phyloP scores from a whole-genome alignment of 1,284 basidiomycete species.

The Cryptococcus hybrid region DNA sequence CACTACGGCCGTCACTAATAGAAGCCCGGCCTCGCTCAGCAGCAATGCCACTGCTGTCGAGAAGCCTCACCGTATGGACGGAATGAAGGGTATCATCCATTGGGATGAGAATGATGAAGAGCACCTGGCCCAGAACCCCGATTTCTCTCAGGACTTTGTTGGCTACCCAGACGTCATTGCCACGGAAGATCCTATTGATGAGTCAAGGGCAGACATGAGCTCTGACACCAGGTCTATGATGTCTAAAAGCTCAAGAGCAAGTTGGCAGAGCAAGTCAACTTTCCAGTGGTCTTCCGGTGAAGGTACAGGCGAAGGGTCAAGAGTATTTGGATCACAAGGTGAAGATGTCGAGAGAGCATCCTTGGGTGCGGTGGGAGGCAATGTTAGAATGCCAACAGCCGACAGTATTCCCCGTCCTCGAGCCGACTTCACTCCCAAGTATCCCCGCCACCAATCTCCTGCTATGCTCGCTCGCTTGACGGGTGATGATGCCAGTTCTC shows the following conservation, averaged over 20 bases:
- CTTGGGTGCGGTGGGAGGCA: constrained; percentile 12
- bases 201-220: constrained; percentile 22
- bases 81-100: constrained; percentile 40
- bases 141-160: constrained; percentile 25
- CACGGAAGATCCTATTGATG: constrained; percentile 24
- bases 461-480: constrained; percentile 31
- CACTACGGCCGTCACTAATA: background rate
- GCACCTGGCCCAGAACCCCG: constrained; percentile 13
- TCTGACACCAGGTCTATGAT: constrained; percentile 41
- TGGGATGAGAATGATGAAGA: constrained; percentile 22
- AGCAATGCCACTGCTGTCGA: constrained; percentile 23
- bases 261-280: constrained; percentile 45
- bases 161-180: constrained; percentile 40
- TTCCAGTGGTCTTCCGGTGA: constrained; percentile 50
- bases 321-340: constrained; percentile 13
- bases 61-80: constrained; percentile 34
- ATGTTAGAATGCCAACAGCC: constrained; percentile 27
- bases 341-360: constrained; percentile 11
- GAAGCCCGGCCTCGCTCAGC: constrained; percentile 14
- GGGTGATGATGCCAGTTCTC: constrained; percentile 23
- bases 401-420: constrained; percentile 42
- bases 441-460: constrained; percentile 42
- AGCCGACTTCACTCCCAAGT: constrained; percentile 46
- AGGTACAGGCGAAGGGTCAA: background rate
- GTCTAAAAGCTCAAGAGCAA: constrained; percentile 35